These are phyloP conservation scores for Phytopythium boreale DNA, from an alignment of 352 stramenopile genomes.

Conservation along the genomic window DNA sequence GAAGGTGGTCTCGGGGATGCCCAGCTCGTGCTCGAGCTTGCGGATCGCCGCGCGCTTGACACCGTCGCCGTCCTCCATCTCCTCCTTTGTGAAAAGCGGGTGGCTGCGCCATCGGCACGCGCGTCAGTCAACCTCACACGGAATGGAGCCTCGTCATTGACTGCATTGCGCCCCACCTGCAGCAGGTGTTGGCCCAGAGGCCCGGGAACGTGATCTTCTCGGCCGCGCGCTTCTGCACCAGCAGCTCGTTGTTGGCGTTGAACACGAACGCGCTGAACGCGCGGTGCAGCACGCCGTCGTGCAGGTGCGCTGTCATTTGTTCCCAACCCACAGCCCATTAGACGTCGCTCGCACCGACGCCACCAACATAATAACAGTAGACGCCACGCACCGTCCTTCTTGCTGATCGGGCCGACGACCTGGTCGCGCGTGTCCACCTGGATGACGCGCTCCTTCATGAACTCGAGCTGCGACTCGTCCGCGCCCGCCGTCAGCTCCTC, in stretches of 20 bases:
- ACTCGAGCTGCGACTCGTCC: slow-evolving; percentile 77
- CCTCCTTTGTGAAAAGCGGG: slow-evolving; percentile 92
- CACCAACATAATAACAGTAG: background rate
- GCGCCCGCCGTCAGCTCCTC: slow-evolving; percentile 64
- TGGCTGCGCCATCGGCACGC: slow-evolving; percentile 58
- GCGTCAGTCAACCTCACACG: background rate
- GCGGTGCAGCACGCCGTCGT: slow-evolving; percentile 76
- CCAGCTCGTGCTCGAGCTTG: slow-evolving; percentile 98
- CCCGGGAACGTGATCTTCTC: slow-evolving; percentile 99
- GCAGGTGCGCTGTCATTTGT: slow-evolving; percentile 49
- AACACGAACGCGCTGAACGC: slow-evolving; percentile 88
- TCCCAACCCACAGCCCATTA: slow-evolving; percentile 1
- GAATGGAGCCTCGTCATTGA: background rate
- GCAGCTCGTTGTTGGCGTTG: slow-evolving; percentile 80
- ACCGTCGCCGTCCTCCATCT: slow-evolving; percentile 76
- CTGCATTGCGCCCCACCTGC: slow-evolving; percentile 48
- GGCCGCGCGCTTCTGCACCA: slow-evolving; percentile 90
- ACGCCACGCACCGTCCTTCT: slow-evolving; percentile 65
- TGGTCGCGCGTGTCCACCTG: slow-evolving; percentile 83
- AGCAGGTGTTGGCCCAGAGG: slow-evolving; percentile 99
- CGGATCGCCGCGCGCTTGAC: slow-evolving; percentile 94
- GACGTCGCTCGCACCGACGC: background rate
- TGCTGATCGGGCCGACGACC: slow-evolving; percentile 79
- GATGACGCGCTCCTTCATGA: slow-evolving; percentile 91
- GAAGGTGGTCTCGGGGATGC: slow-evolving; percentile 89